These are phyloP conservation scores for Neophaeococcomyces mojaviensis DNA, from an alignment of 2,329 filamentous ascomycete genomes.

Conservation along the genomic window DNA sequence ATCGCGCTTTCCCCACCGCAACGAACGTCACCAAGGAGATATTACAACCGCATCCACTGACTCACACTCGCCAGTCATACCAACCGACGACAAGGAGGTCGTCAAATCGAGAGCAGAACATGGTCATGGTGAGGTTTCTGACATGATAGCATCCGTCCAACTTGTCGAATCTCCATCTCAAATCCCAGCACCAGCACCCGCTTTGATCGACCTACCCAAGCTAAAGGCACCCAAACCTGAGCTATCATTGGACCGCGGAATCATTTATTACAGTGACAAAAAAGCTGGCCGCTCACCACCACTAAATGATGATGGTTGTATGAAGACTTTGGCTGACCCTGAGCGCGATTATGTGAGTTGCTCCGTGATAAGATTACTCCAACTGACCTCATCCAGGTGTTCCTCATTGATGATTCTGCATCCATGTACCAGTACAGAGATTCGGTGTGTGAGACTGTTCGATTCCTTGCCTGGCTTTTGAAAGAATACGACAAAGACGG, in stretches of 20 bases:
- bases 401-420: conserved; percentile 26
- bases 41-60: too few relatives aligned
- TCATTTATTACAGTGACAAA: neutral
- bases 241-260: neutral
- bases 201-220: neutral
- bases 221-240: neutral
- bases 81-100: too few relatives aligned
- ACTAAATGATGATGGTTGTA: conserved; percentile 11
- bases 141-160: too few relatives aligned
- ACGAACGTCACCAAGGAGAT: too few relatives aligned
- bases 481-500: conserved; percentile 8
- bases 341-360: conserved; percentile 24
- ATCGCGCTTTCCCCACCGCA: too few relatives aligned
- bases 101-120: neutral
- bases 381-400: conserved; percentile 15
- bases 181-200: too few relatives aligned
- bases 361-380: neutral
- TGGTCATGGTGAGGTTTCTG: too few relatives aligned
- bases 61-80: too few relatives aligned
- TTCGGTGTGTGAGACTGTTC: neutral
- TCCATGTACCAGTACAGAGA: conserved; percentile 20
- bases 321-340: conserved; percentile 15
- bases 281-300: neutral
- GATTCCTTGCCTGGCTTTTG: conserved; percentile 3
- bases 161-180: too few relatives aligned